Evolutionary conservation across 805 yeast genomes (phyloP).

Genomic region (Candida sphagnicola): DNA sequence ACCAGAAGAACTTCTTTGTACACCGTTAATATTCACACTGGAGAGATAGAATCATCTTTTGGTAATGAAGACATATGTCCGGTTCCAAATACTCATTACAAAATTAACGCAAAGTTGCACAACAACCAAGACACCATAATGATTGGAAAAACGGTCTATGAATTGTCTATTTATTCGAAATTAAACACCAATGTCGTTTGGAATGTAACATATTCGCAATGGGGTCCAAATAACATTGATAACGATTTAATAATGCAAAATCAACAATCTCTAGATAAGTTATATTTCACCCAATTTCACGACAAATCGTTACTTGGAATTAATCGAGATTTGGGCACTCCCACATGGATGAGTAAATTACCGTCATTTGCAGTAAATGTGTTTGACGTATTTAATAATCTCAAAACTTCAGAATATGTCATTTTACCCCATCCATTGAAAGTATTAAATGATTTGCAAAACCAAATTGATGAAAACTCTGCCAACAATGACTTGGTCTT

Average conservation of each 20-base stretch:
- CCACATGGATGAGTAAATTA: constrained; percentile 73
- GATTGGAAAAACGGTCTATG: constrained; percentile 71
- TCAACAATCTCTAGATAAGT: constrained; percentile 59
- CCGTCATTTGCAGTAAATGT: constrained; percentile 73
- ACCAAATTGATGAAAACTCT: constrained; percentile 13
- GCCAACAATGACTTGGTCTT: constrained; percentile 44
- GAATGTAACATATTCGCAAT: constrained; percentile 81
- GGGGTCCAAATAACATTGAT: constrained; percentile 92
- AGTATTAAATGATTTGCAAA: constrained; percentile 30
- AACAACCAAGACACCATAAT: constrained; percentile 38
- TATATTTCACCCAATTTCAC: constrained; percentile 80
- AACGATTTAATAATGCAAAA: constrained; percentile 42
- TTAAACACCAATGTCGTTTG: constrained; percentile 57
- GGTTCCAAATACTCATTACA: constrained; percentile 24
- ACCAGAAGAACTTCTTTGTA: constrained; percentile 70
- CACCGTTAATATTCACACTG: constrained; percentile 68
- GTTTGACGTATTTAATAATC: constrained; percentile 61
- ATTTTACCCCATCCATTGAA: constrained; percentile 68
- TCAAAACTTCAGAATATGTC: constrained; percentile 32
- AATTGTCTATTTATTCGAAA: constrained; percentile 71
- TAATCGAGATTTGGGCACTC: constrained; percentile 62
- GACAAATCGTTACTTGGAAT: constrained; percentile 77
- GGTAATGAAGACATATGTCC: constrained; percentile 44
- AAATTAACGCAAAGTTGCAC: constrained; percentile 4
- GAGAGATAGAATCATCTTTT: constrained; percentile 65